These are phyloP conservation scores for Xylariales sp. DNA, from an alignment of 2,329 filamentous ascomycete genomes.

Conservation along the genomic window DNA sequence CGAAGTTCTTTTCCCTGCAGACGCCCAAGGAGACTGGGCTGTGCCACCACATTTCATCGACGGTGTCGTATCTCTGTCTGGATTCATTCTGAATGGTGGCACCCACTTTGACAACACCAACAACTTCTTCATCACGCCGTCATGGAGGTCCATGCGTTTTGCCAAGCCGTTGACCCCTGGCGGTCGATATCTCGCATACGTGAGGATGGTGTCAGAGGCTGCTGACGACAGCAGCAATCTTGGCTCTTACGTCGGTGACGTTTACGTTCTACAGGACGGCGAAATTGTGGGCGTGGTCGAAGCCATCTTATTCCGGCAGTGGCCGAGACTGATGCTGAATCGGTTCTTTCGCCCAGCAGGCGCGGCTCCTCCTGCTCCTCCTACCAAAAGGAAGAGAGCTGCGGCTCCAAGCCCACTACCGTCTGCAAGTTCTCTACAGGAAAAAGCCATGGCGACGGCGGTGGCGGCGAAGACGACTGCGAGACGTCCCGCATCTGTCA, in stretches of 20 bases:
- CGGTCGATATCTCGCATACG: constrained; percentile 30
- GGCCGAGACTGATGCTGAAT: constrained; percentile 30
- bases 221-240: constrained; percentile 21
- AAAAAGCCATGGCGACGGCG: no score
- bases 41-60: constrained; percentile 52
- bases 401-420: background rate
- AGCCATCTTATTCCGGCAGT: constrained; percentile 32
- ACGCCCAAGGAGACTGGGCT: constrained; percentile 40
- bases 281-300: constrained; percentile 28
- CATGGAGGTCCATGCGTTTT: constrained; percentile 30
- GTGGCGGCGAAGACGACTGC: constrained; percentile 14
- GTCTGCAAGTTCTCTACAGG: no score
- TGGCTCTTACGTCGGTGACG: constrained; percentile 27
- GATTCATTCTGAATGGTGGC: constrained; percentile 52
- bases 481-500: constrained; percentile 21
- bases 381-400: no score
- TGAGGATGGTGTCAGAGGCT: constrained; percentile 33
- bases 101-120: constrained; percentile 39
- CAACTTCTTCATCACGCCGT: constrained; percentile 33
- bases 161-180: constrained; percentile 24
- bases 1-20: constrained; percentile 35
- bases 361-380: background rate
- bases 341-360: constrained; percentile 35
- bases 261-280: constrained; percentile 29
- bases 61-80: constrained; percentile 47